Conservation (phyloP, 2,329 filamentous ascomycete genomes). For the Trichoderma harzianum region DNA sequence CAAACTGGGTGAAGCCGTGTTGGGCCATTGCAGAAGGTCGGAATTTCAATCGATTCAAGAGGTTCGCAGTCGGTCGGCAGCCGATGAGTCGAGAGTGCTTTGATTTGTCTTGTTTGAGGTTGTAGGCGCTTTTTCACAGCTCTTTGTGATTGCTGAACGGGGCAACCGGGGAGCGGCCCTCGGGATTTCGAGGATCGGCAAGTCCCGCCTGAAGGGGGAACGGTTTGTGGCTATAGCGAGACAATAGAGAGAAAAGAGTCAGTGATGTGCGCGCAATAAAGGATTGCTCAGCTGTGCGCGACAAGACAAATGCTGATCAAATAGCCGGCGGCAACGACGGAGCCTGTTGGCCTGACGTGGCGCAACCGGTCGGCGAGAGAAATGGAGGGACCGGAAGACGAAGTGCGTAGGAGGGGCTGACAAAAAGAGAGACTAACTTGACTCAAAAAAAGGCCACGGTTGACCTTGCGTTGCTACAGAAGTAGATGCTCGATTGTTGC, state of each 20-base stretch:
- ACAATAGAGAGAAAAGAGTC: background rate
- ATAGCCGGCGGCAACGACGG: conserved; percentile 15
- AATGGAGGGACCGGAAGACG: background rate
- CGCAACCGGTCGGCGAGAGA: conserved; percentile 7
- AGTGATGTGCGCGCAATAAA: background rate
- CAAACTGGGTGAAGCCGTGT: conserved; percentile 55
- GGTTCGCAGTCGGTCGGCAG: background rate
- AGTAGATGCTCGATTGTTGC: background rate
- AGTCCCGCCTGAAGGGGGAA: background rate
- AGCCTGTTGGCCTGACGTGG: conserved; percentile 15
- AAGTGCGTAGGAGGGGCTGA: conserved; percentile 16
- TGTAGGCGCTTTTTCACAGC: background rate
- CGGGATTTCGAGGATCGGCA: background rate
- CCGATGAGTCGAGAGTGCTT: background rate
- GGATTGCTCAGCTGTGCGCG: conserved; percentile 8
- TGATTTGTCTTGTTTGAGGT: background rate
- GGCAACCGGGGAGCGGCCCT: conserved; percentile 1
- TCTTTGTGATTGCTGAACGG: background rate
- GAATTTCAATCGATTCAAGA: background rate
- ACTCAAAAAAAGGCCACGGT: conserved; percentile 12
- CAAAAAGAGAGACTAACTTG: conserved; percentile 13
- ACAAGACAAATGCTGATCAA: conserved; percentile 7
- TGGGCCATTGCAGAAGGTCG: conserved; percentile 46
- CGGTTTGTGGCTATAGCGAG: background rate
- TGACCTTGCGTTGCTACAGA: background rate